Evolutionary conservation across 2,329 filamentous ascomycete species (phyloP), one percentile per base, ranked within the genome.

Genomic region (Colletotrichum somersetense): DNA sequence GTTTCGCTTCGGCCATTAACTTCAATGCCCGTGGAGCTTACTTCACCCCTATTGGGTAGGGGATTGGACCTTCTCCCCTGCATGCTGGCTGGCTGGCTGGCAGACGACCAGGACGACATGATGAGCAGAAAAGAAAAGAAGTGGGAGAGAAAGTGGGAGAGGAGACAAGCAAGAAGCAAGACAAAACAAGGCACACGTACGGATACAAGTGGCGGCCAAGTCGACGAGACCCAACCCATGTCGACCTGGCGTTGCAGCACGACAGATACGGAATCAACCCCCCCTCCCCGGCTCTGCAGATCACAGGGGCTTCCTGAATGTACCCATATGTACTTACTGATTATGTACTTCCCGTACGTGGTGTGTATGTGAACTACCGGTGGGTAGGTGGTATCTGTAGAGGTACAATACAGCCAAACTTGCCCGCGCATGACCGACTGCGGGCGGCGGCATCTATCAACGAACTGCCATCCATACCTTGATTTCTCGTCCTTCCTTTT

Each of bases 191-290:
- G 52, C 26, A 52, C 38, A 33, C n/a, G 26, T 26, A 42, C 40
- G 14, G 5, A 40, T 50, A 42, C 52, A 30, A 26, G 59, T 65
- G 70, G 70, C 70, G 70, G 66, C 66, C 65, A 69, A 69, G 66
- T 69, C 70, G 40, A 65, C 59, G n/a, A 61, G 44, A 55, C 46
- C 70, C 59, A 48, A 48, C 40, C 70, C 66, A 48, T 69, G 70
- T 61, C 55, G 46, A 30, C 55, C 66, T 65, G 66, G 70, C 55
- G 70, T 72, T 65, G 70, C 69, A 72, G 66, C 70, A 72, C 70
- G 61, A 69, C 70, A 72, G 70, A 72, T 72, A 69, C 70, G 66
- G 67, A 73, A 66, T 67, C 35, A 44, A 26, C 26, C 48, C 67
- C 67, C 66, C 67, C 67, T 58, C 33, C 56, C 56, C 63, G 11